Base-by-base conservation (phyloP, 768 basidiomycete species). In the Boletus tomentosulus region DNA sequence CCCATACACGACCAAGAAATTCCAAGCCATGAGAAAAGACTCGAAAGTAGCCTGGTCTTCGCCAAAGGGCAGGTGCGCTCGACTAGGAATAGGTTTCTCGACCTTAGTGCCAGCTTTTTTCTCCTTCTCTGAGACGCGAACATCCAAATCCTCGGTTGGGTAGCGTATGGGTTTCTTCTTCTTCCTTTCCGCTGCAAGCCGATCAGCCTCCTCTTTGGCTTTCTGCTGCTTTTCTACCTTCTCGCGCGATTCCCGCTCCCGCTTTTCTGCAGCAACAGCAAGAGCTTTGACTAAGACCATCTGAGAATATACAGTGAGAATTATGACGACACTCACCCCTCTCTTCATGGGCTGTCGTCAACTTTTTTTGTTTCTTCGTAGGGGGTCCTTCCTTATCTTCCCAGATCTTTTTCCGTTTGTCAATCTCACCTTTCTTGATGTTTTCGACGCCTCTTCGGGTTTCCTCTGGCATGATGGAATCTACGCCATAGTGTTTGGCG, bases 1-100 rank as follows among this genome's bases (percentile, higher is more conserved):
- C 97, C 94, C 92, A 70, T 95, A 95, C 49, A 93, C 87, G 50
- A 91, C 87, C 51, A 98, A 71, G 70, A 96, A 96, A 71, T 92
- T 94, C 95, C 95, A 99, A 9, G 84, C 75, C 86, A 91, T 87
- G 30, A 98, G 71, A 69, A 98, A 92, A 9, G 79, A 74, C 67
- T 98, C 95, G 57, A 97, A 96, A 12, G 78, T 73, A 11, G 76
- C 77, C 8, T 80, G 76, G 31, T 75, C 73, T 35, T 83, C 78
- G 48, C 85, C 83, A 66, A 92, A 91, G 4, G 92, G 87, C 48
- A 92, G 72, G 12, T 76, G 75, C 2, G 71, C 67, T 48, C 79
- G 76, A 62, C 81, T 88, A 4, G 88, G 81, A 45, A 79, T 62
- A 24, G 92, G 92, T 55, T 87, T 76, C 62, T 77, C 79, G 28